These are phyloP conservation scores for Claviceps monticola DNA, from an alignment of 2,329 filamentous ascomycete genomes.

Conservation along the genomic window DNA sequence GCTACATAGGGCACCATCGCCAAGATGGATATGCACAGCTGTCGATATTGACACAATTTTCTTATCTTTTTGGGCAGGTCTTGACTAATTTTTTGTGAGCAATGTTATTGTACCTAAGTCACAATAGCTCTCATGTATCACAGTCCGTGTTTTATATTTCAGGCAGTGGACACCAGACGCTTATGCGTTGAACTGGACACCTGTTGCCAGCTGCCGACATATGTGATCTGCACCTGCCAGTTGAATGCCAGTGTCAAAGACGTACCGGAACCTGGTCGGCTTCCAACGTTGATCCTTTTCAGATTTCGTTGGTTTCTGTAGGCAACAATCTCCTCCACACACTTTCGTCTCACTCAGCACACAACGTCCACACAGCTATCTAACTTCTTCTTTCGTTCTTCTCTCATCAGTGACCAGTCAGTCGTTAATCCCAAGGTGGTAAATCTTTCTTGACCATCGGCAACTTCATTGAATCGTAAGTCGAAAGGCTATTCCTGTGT, in stretches of 20 bases:
- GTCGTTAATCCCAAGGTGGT: not conserved
- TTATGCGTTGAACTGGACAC: not conserved
- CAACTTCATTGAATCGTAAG: not conserved
- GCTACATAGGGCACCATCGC: not conserved
- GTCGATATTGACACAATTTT: not conserved
- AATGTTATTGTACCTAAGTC: not conserved
- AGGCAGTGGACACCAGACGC: not conserved
- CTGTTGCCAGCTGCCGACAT: not conserved
- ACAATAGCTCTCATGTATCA: too few relatives aligned
- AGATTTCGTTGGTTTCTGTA: not conserved
- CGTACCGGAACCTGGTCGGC: not conserved
- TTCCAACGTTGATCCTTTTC: constrained; percentile 1
- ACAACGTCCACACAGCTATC: not conserved
- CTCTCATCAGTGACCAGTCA: not conserved
- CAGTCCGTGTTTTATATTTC: not conserved
- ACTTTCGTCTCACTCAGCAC: not conserved
- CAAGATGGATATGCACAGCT: not conserved
- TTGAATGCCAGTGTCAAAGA: not conserved
- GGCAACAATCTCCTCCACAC: not conserved
- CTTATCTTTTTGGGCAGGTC: not conserved
- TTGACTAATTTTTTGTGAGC: not conserved
- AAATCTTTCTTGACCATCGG: not conserved
- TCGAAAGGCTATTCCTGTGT: not conserved
- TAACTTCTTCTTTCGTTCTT: not conserved
- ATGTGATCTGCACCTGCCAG: not conserved